A percentile compares a stretch with the other conserved stretches of the same genome.
Conservation (phyloP, 208 protist genomes). For the Acanthamoeba culbertsoni region DNA sequence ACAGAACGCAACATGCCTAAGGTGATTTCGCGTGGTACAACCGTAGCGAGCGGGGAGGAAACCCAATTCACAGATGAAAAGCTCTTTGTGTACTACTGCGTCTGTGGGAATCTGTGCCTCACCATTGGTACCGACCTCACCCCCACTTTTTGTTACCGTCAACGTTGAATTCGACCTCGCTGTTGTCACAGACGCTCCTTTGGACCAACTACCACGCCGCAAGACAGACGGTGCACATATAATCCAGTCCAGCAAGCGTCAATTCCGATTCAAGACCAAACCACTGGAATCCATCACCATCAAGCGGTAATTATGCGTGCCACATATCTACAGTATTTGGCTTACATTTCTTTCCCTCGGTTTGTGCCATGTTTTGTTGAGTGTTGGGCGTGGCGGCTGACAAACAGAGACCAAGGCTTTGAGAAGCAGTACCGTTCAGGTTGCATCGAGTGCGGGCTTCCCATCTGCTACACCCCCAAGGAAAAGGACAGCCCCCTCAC, state of each 20-base stretch:
- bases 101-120: not conserved
- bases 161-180: not conserved
- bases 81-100: constrained; percentile 40
- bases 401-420: constrained; percentile 3
- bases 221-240: constrained; percentile 25
- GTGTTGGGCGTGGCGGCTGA: not conserved
- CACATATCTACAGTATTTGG: not conserved
- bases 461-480: constrained; percentile 21
- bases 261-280: constrained; percentile 25
- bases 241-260: not conserved
- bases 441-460: constrained; percentile 4
- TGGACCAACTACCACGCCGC: not conserved
- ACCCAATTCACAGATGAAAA: constrained; percentile 38
- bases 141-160: not conserved
- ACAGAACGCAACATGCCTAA: not conserved
- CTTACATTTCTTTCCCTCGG: not conserved
- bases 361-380: not conserved
- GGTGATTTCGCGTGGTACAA: constrained; percentile 46
- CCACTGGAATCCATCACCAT: not conserved
- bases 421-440: constrained; percentile 27
- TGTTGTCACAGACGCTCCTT: not conserved
- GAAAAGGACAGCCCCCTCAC: constrained; percentile 3
- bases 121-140: not conserved
- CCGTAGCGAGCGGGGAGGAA: not conserved
- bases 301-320: not conserved